These are phyloP conservation scores for Leccinum boreale DNA, from an alignment of 768 basidiomycete genomes.

Conservation along the genomic window DNA sequence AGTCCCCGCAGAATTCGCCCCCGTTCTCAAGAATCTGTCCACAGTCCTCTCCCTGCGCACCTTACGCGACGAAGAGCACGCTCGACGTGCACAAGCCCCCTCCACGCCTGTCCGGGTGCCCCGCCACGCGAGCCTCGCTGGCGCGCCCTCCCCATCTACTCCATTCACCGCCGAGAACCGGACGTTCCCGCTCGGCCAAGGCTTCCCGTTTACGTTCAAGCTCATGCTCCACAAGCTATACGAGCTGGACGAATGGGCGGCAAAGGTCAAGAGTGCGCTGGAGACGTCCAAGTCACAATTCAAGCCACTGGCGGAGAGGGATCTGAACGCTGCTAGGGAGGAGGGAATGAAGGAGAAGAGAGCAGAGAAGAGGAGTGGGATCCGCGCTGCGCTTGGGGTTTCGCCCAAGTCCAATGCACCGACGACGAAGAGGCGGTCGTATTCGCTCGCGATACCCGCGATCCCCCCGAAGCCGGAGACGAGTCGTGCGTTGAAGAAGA, in stretches of 20 bases:
- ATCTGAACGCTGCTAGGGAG: slow-evolving; percentile 15
- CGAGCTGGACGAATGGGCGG: slow-evolving; percentile 54
- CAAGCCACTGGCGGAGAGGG: slow-evolving; percentile 48
- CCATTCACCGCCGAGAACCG: slow-evolving; percentile 21
- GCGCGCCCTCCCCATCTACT: slow-evolving; percentile 14
- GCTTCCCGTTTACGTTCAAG: slow-evolving; percentile 61
- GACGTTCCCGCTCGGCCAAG: slow-evolving; percentile 40
- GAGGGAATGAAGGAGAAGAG: slow-evolving; percentile 17
- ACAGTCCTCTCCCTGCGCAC: slow-evolving; percentile 33
- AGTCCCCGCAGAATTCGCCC: slow-evolving; percentile 27
- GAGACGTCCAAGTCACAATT: slow-evolving; percentile 53
- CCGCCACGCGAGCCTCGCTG: slow-evolving; percentile 22
- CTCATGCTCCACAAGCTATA: slow-evolving; percentile 68
- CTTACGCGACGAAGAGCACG: slow-evolving; percentile 24
- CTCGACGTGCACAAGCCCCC: neutral
- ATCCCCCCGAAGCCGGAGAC: slow-evolving; percentile 10
- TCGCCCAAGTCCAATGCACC: slow-evolving; percentile 15
- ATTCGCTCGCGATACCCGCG: neutral
- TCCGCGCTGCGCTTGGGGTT: slow-evolving; percentile 27
- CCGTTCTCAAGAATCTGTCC: slow-evolving; percentile 38
- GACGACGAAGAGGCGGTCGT: neutral
- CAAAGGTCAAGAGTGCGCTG: slow-evolving; percentile 51
- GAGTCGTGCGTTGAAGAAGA: slow-evolving; percentile 47
- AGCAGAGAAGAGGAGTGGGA: slow-evolving; percentile 11
- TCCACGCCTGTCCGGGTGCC: neutral